phyloP scores from a whole-genome alignment of 1,139 yeast genomes.

The Arxiozyma telluris region DNA sequence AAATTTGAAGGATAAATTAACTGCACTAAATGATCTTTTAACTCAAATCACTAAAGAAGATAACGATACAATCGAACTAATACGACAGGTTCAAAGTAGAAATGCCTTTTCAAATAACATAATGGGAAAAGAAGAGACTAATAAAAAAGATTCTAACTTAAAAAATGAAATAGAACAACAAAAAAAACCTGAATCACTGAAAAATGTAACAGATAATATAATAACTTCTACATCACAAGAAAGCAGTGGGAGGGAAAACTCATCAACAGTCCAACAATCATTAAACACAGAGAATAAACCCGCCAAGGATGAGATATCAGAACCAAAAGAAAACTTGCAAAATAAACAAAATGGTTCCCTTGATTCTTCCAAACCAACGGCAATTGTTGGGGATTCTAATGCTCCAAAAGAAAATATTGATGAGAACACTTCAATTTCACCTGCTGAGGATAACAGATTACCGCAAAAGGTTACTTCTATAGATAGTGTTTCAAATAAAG shows the following conservation, averaged over 20 bases:
- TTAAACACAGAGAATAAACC: neutral
- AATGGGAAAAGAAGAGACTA: constrained; percentile 5
- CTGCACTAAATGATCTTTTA: constrained; percentile 42
- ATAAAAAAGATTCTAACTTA: neutral
- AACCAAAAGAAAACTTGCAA: neutral
- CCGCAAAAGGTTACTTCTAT: neutral
- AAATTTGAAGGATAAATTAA: constrained; percentile 40
- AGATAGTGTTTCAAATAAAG: neutral
- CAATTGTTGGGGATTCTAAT: neutral
- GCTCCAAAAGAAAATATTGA: neutral
- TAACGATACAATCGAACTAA: constrained; percentile 7
- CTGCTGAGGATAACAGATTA: neutral
- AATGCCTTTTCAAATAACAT: constrained; percentile 13
- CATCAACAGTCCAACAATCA: no score
- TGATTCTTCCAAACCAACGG: neutral
- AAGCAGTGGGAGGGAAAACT: no score
- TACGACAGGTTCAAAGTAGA: constrained; percentile 1
- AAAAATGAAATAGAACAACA: neutral
- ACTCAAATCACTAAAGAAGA: constrained; percentile 31
- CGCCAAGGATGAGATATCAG: neutral
- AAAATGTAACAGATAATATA: neutral
- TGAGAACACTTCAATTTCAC: neutral
- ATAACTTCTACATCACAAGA: neutral
- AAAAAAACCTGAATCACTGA: neutral
- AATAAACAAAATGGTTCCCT: neutral